Base-by-base conservation (phyloP, 1,284 basidiomycete species). In the Sanghuangporus weigelae region DNA sequence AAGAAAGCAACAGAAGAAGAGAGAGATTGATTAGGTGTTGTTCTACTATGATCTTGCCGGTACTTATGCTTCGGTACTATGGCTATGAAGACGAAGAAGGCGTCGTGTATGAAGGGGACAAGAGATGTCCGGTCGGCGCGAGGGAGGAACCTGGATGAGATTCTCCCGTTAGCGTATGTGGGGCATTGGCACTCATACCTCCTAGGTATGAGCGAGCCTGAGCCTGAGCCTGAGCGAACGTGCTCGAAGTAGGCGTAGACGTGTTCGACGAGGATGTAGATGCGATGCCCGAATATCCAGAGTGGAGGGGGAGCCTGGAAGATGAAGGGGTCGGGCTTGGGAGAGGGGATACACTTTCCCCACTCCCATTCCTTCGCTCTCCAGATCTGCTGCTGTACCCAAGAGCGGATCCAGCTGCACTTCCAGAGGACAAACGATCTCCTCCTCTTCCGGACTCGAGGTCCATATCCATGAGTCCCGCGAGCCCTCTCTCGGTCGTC, bases 401-500 rank as follows among this genome's bases (percentile, higher is more conserved):
- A 31, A 4, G 0, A 31, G 3, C 26, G 2, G 26, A 4, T 44
- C 42, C 42, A 51, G 19, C 26, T 23, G 23, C n/a, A 59, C 36
- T 23, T 68, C 14, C 75, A 75, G 35, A 77, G 76, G 63, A 82
- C 84, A 23, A 19, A n/a, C 56, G 11, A 23, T 39, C 49, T 7
- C 21, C 16, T 1, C 16, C 23, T 7, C 40, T 23, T 16, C 54
- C 55, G 46, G 79, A 72, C 57, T 83, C 79, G 14, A 75, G 64
- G 60, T 85, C 81, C 11, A 71, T 50, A 46, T 16, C 44, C 16
- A n/a, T n/a, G 2, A 46, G 16, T 16, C 44, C 44, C 26, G 77
- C 76, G n/a, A 89, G 67, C 7, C 81, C 76, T n/a, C 78, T 74
- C 60, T 80, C 77, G 1, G 85, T 84, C 0, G 81, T 84, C 71